Base-by-base conservation (phyloP, 768 basidiomycete species). In the Termitomyces sp. region DNA sequence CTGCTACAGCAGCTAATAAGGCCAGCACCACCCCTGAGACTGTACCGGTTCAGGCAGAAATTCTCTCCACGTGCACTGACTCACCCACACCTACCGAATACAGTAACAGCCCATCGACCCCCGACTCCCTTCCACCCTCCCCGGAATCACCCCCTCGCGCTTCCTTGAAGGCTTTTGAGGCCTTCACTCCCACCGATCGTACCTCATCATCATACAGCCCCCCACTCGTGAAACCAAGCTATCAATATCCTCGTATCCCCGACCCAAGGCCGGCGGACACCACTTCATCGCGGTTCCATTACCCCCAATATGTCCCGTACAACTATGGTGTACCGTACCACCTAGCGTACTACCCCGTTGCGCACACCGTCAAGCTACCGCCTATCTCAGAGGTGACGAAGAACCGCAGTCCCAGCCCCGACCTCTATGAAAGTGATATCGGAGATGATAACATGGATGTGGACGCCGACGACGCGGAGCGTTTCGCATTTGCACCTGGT, bases 401-500 rank as follows among this genome's bases (percentile, higher is more conserved):
- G 38, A 14, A 15, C 11, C 31, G 55, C 11, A 34, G 11, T 34
- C 11, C 42, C n/a, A 56, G 40, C 31, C 31, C 42, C 12, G 31
- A 11, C n/a, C 10, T 12, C 9, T 55, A 32, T 11, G 47, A 49
- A 9, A 43, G 45, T 6, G 48, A 56, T 14, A 11, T 45, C 9
- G 48, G 46, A 12, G 42, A 40, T 6, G 56, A 53, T 17, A 5
- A 38, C 1, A 38, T 38, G 52, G 54, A 43, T 1, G 15, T 31
- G 14, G 40, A 55, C 5, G 53, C 11, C 17, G 42, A 45, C n/a
- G 55, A 56, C n/a, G 14, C 25, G 11, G 17, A 20, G 1, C n/a
- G 9, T 20, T 37, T 37, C 20, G 50, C 45, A 7, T 62, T 62
- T 14, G 61, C 56, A 34, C 56, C 57, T 48, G 43, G 61, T 59